phyloP scores from a whole-genome alignment of 225 moss, liverwort and hornwort genomes.

The Polytrichum formosum region DNA sequence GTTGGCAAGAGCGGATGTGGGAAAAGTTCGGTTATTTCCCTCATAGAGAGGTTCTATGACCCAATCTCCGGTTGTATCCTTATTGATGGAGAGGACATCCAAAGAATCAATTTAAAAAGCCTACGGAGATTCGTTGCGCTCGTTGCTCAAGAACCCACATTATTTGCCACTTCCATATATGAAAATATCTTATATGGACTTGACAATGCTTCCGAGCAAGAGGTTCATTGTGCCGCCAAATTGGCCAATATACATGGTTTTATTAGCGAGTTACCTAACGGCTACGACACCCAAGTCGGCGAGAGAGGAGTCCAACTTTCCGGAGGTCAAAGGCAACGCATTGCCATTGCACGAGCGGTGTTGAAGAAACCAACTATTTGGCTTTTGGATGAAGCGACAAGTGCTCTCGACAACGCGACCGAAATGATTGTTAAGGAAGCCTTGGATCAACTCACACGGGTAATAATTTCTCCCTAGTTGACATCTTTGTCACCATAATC shows the following conservation, averaged over 20 bases:
- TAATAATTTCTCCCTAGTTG: neutral
- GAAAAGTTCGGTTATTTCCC: conserved; percentile 35
- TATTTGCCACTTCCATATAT: conserved; percentile 40
- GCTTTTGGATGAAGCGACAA: conserved; percentile 45
- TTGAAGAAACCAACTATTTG: conserved; percentile 37
- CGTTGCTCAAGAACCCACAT: conserved; percentile 39
- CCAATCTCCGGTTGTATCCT: conserved; percentile 33
- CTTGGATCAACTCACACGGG: conserved; percentile 34
- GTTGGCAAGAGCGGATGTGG: conserved; percentile 45
- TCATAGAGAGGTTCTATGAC: conserved; percentile 44
- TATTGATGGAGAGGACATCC: conserved; percentile 38
- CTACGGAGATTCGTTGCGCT: conserved; percentile 31
- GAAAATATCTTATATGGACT: conserved; percentile 43
- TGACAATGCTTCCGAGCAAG: conserved; percentile 33
- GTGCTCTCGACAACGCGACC: conserved; percentile 36
- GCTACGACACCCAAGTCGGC: conserved; percentile 39
- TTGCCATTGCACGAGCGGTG: conserved; percentile 45
- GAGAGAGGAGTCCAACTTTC: conserved; percentile 46
- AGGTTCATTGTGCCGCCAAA: conserved; percentile 38
- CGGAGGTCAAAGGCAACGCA: conserved; percentile 48
- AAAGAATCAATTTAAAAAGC: conserved; percentile 27
- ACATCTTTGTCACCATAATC: neutral
- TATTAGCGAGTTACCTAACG: conserved; percentile 27
- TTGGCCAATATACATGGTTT: conserved; percentile 39
- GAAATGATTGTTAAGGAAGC: conserved; percentile 45